phyloP scores from a whole-genome alignment of 225 moss, liverwort and hornwort species.

The Polytrichum formosum region DNA sequence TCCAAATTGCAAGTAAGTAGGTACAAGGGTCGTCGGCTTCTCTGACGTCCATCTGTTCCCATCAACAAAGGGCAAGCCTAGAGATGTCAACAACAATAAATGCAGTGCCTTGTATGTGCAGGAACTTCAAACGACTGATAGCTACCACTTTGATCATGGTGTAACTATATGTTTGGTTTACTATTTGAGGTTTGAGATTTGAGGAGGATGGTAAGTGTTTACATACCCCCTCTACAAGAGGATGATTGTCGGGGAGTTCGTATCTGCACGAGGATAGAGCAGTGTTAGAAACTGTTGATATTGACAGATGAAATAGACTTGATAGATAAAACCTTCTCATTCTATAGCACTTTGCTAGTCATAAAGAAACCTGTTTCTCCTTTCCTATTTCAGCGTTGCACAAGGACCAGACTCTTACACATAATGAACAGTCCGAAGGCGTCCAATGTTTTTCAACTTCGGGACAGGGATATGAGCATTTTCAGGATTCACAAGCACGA shows the following conservation, averaged over 20 bases:
- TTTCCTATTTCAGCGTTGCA: no score
- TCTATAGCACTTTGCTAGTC: no score
- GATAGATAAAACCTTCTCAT: no score
- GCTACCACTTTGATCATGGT: no score
- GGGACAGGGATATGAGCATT: conserved; percentile 53
- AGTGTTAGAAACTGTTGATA: no score
- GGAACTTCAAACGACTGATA: no score
- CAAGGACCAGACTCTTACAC: conserved; percentile 58
- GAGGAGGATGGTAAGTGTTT: neutral
- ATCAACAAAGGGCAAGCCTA: neutral
- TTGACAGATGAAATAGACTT: neutral
- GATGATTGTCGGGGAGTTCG: conserved; percentile 80
- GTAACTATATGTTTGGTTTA: no score
- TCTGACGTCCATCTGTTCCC: conserved; percentile 64
- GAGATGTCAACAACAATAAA: neutral
- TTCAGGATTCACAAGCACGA: conserved; percentile 56
- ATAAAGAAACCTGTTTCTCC: no score
- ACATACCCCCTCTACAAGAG: conserved; percentile 60
- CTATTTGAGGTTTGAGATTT: no score
- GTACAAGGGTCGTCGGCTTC: conserved; percentile 79
- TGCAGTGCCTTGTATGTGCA: no score
- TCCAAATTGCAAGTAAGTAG: conserved; percentile 80
- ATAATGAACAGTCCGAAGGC: conserved; percentile 82
- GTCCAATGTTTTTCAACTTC: conserved; percentile 72
- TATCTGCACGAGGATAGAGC: conserved; percentile 46